These are phyloP conservation scores for Penicillium roqueforti DNA, from an alignment of 495 filamentous ascomycete species.

Conservation along the genomic window DNA sequence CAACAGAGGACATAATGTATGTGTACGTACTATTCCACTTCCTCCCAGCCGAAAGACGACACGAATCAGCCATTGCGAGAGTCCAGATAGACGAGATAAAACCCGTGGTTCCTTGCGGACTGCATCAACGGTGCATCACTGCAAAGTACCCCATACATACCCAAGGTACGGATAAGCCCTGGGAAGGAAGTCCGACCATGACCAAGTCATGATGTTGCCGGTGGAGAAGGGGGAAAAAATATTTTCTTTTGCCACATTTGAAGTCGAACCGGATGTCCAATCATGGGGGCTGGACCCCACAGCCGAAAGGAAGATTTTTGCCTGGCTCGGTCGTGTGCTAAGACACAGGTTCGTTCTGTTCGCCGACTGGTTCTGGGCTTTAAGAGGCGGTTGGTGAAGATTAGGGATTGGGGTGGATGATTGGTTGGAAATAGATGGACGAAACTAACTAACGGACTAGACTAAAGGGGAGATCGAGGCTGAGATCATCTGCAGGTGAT, in stretches of 20 bases:
- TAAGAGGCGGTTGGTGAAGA: constrained; percentile 5
- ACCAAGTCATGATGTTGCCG: not conserved
- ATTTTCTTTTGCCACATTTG: not conserved
- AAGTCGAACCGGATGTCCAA: constrained; percentile 8
- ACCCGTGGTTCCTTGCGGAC: not conserved
- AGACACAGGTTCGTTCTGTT: constrained; percentile 14
- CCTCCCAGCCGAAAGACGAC: not conserved
- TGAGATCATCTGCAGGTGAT: constrained; percentile 3
- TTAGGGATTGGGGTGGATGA: not conserved
- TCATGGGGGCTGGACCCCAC: not conserved
- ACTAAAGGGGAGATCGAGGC: not conserved
- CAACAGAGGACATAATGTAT: too few relatives aligned
- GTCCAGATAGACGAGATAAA: too few relatives aligned
- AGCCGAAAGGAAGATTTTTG: not conserved
- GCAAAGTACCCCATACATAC: not conserved
- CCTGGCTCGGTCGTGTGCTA: constrained; percentile 15
- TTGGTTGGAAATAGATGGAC: not conserved
- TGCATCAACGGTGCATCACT: not conserved
- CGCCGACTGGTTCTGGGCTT: constrained; percentile 17
- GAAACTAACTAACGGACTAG: not conserved
- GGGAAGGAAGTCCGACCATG: not conserved
- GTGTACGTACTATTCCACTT: not conserved
- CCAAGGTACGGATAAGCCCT: not conserved
- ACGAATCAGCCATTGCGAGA: not conserved
- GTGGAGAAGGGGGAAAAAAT: not conserved